Base-by-base conservation (phyloP, 306 rosid genomes). In the Dalbergia oliveri region DNA sequence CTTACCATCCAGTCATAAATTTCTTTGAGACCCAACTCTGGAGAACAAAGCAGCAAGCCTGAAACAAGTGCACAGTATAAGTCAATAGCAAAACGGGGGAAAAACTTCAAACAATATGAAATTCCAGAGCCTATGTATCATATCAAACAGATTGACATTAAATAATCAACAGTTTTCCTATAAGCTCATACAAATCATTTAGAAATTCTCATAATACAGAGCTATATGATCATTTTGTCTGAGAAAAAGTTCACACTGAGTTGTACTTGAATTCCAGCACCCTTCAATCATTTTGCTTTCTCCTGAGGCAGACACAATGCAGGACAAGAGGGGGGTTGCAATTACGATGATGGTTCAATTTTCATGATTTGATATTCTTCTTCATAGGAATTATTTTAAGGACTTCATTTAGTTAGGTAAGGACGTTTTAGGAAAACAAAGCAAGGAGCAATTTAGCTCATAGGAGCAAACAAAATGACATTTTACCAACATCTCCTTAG, bases 1-100 rank as follows among this genome's bases (percentile, higher is more conserved):
- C 97, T 84, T 88, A 94, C 98, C 96, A 90, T 89, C 98, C 97
- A 59, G 97, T 94, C 97, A 94, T 94, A 86, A 94, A 92, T 84
- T 94, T 94, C 93, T 92, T 94, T 8, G 98, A 94, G 66, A 89
- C 86, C 97, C 98, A 94, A 84, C 97, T 94, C 79, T 94, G 97
- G 65, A 94, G 94, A 82, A 94, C 94, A 83, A 82, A 94, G 83
- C 91, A 92, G 85, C 97, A 94, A 19, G 97, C 98, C 98, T 94
- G 87, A 78, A 78, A 56, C 76, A 83, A 44, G n/a, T 34, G 21
- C 35, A 64, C 72, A 71, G 3, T 57, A 57, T 65, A 76, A 64
- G 76, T 79, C 72, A 76, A 45, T 39, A 66, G 50, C 60, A 39
- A 54, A 50, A 47, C 69, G 11, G 10, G 6, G n/a, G 33, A 16